Evolutionary conservation across 2,329 filamentous ascomycete genomes (phyloP), one percentile per base, ranked within the genome.

Genomic region (Penicillium paneum): DNA sequence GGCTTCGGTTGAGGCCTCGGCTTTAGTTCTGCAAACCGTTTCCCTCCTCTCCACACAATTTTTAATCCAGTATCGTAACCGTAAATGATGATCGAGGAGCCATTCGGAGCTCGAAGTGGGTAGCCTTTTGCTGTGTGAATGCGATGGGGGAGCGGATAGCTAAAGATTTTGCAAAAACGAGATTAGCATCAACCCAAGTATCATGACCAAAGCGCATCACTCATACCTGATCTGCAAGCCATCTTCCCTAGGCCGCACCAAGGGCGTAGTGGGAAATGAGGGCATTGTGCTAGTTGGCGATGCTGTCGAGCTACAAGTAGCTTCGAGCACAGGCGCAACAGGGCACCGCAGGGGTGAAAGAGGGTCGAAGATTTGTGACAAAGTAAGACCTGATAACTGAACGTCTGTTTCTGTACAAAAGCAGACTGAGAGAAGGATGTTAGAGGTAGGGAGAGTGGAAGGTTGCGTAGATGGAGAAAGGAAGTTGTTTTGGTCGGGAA

Each of bases 21-120:
- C 57, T 71, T 66, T 35, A 64, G 52, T 26, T 61, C 55, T 32
- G 78, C 78, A 52, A 82, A 76, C 1, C 73, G 71, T 29, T 74
- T 76, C 4, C 84, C 84, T 40, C 83, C 83, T 69, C 81, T 77
- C 84, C 84, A 87, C 29, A 84, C 61, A 45, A 87, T 71, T 54
- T 79, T 78, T 21, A 88, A 62, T 5, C 84, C 85, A 39, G 74
- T 76, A 39, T 81, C 79, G 59, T 85, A 80, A 43, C 80, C 84
- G 61, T 84, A 85, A 12, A 87, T 64, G 41, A 86, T 74, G 55
- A 87, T 75, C 3, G 80, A 82, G 3, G 84, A 86, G 66, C 83
- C 83, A 68, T 86, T 86, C 21, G 82, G 79, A 19, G 83, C 76
- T 57, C 76, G 75, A 35, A 81, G 67, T 6, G 84, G 84, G 64